Base-by-base conservation (phyloP, 2,329 filamentous ascomycete species). In the Leptographium flavum region DNA sequence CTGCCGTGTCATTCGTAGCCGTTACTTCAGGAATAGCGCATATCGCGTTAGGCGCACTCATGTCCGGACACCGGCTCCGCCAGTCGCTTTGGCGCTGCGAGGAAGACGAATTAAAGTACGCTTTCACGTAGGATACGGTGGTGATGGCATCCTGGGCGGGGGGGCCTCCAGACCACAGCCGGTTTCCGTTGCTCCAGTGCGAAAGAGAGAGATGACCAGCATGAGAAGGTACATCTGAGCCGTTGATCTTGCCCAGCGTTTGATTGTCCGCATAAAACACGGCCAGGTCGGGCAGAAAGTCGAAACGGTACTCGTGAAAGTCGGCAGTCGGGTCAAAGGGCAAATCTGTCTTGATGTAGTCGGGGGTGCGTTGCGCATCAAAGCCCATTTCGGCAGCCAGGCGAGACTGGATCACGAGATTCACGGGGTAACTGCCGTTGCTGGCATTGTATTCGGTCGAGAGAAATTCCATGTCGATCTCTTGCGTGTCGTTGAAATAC, bases 381-480 rank as follows among this genome's bases (percentile, higher is more conserved):
- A 71, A 83, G 23, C 79, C 80, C 5, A 68, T 65, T 13, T 65
- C 57, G 2, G 68, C 68, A 0, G 81, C 77, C 28, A 71, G 62
- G 6, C 68, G 68, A 1, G 82, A 81, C 56, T 88, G 84, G 7
- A 87, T 65, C n/a, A 87, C 82, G 1, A 88, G 72, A 56, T 87
- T 85, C 43, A 87, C 67, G 0, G 76, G 73, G 50, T 71, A 80
- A 28, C 66, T 66, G 23, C 63, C 59, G 44, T 70, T 69, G 40
- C 57, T 55, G 2, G 57, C 52, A 47, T 74, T 66, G 57, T 80
- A 83, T 50, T 86, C 69, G 21, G 67, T 66, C 2, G 82, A 84
- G 3, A 88, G 69, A 56, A 87, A 84, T 53, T 90, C 84, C 62
- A 88, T 78, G 57, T 88, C 83, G 54, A 88, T 86, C 55, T 88